These are phyloP conservation scores for Sporothrix mexicana DNA, from an alignment of 2,329 filamentous ascomycete genomes.

Conservation along the genomic window DNA sequence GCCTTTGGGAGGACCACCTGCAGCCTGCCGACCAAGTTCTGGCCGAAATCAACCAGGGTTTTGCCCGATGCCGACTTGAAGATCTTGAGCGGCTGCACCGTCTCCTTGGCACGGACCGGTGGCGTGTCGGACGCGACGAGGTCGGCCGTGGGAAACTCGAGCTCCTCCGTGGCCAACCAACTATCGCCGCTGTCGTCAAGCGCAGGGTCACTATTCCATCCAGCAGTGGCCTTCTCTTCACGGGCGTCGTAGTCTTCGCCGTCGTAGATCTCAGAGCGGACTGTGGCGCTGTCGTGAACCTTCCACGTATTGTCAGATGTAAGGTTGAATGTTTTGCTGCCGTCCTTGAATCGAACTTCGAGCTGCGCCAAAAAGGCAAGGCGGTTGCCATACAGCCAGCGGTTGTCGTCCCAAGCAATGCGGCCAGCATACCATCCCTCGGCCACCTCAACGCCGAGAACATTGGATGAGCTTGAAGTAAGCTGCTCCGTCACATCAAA, in stretches of 20 bases:
- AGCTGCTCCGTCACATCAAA: conserved; percentile 50
- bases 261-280: conserved; percentile 55
- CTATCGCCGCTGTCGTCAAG: neutral
- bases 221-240: conserved; percentile 34
- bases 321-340: neutral
- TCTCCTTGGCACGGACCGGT: conserved; percentile 40
- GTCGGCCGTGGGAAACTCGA: conserved; percentile 44
- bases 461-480: conserved; percentile 35
- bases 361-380: conserved; percentile 50
- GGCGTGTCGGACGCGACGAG: neutral
- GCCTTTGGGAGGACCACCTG: conserved; percentile 38
- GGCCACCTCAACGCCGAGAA: conserved; percentile 48
- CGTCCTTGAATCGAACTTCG: conserved; percentile 38
- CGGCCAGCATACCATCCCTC: conserved; percentile 54
- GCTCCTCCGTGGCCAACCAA: neutral
- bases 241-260: conserved; percentile 56
- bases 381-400: conserved; percentile 49
- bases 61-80: conserved; percentile 50
- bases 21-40: conserved; percentile 62
- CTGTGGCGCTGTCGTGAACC: conserved; percentile 35
- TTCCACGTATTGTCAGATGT: conserved; percentile 1
- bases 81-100: conserved; percentile 43
- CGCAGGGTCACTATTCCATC: conserved; percentile 37
- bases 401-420: conserved; percentile 39
- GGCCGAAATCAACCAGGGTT: conserved; percentile 61